Base-by-base conservation (phyloP, 306 rosid species). In the Castanopsis chinensis region DNA sequence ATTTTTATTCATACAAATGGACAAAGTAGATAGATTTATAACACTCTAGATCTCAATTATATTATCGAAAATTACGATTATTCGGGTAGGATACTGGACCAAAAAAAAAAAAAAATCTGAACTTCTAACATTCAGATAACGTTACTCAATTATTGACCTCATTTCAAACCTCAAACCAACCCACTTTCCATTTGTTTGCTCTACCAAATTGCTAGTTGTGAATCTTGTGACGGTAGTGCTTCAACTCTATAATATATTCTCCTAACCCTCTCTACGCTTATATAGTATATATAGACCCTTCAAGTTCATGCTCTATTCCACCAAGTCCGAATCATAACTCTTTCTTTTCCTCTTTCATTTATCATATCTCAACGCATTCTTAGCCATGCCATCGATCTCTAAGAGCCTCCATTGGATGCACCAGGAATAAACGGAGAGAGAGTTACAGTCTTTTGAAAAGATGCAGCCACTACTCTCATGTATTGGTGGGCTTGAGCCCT, bases 401-500 rank as follows among this genome's bases (percentile, higher is more conserved):
- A 64, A 28, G 45, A 64, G 12, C 70, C 43, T 14, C 11, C 43
- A 15, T 17, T 64, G 21, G 43, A 21, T 28, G 45, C 70, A 5
- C 70, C 59, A 0, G 76, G 76, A 18, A 59, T 69, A 0, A 28
- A n/a, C 18, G 76, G 76, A 5, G 55, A 78, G 53, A 18, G 45
- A 28, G 20, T 78, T 18, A 41, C 81, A 19, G 25, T 69, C 4
- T 25, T 78, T 6, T 43, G 76, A 21, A 33, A 43, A 45, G 30
- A 63, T 58, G 83, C 72, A 3, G 20, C 76, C 7, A 17, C 27
- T 57, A 41, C 30, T 69, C 86, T 86, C 6, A 73, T 86, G 79
- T 68, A 82, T 49, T 56, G 60, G 4, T 90, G 91, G 93, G 63
- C 71, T 20, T 52, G 2, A 0, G 78, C 79, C 3, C 91, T 90